Conservation (phyloP, 2,329 filamentous ascomycete genomes). For the Xenoacremonium recifei region DNA sequence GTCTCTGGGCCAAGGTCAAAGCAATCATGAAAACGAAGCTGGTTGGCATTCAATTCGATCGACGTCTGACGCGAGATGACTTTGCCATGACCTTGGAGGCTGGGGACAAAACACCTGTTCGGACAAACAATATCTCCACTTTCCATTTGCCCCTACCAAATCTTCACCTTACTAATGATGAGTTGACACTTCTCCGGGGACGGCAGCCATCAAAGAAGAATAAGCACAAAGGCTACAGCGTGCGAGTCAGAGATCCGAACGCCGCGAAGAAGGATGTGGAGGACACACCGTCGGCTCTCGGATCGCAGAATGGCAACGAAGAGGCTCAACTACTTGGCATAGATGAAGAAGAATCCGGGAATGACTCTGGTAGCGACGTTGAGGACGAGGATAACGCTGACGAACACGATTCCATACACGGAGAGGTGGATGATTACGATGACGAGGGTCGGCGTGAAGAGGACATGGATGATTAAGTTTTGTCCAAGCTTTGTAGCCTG, state of each 20-base stretch:
- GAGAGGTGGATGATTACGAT: slow-evolving; percentile 10
- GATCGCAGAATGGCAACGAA: slow-evolving; percentile 21
- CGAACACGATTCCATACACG: background rate
- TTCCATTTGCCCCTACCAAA: slow-evolving; percentile 35
- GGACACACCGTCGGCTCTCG: slow-evolving; percentile 14
- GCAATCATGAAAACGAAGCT: slow-evolving; percentile 88
- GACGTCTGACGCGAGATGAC: slow-evolving; percentile 42
- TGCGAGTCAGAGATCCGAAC: slow-evolving; percentile 26
- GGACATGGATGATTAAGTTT: background rate
- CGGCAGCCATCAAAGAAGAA: slow-evolving; percentile 34
- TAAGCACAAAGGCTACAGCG: slow-evolving; percentile 35
- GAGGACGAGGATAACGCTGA: slow-evolving; percentile 27
- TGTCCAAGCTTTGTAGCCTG: too few species aligned
- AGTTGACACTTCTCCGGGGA: slow-evolving; percentile 33
- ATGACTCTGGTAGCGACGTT: slow-evolving; percentile 24
- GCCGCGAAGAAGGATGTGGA: slow-evolving; percentile 14
- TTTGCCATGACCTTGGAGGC: slow-evolving; percentile 34
- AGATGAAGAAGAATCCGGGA: slow-evolving; percentile 24
- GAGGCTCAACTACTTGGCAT: slow-evolving; percentile 13
- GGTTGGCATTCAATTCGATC: slow-evolving; percentile 59
- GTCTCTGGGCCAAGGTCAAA: slow-evolving; percentile 79
- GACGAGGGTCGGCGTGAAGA: slow-evolving; percentile 4
- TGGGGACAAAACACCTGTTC: slow-evolving; percentile 34
- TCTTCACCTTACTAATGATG: slow-evolving; percentile 34
- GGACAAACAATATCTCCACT: slow-evolving; percentile 25